Conservation (phyloP, 2,329 filamentous ascomycete genomes). For the Cladosporium sp. region DNA sequence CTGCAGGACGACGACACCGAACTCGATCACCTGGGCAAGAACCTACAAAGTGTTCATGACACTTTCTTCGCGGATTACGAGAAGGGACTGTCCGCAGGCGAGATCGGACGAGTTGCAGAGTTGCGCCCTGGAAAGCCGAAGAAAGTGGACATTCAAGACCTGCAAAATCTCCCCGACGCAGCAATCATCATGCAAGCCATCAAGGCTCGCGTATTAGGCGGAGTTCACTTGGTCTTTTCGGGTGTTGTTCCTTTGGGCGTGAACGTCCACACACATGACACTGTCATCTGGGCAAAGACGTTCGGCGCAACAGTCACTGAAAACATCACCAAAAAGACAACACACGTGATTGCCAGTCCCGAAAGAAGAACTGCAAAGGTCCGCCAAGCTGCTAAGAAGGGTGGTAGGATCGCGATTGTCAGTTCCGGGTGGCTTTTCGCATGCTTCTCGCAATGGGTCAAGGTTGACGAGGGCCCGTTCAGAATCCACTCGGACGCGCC, state of each 20-base stretch:
- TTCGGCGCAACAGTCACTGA: constrained; percentile 71
- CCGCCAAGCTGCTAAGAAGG: constrained; percentile 72
- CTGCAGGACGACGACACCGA: constrained; percentile 86
- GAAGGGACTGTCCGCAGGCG: constrained; percentile 38
- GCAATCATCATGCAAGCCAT: constrained; percentile 77
- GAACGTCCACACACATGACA: constrained; percentile 68
- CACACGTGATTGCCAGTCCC: constrained; percentile 68
- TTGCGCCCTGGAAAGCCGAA: constrained; percentile 44
- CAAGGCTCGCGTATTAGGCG: constrained; percentile 70
- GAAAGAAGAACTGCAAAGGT: constrained; percentile 82
- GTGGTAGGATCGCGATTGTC: constrained; percentile 77
- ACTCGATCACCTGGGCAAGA: constrained; percentile 68
- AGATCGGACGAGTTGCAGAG: constrained; percentile 45
- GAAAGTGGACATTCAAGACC: constrained; percentile 42
- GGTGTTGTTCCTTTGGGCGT: constrained; percentile 81
- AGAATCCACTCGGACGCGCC: constrained; percentile 70
- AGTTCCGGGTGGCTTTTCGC: constrained; percentile 85
- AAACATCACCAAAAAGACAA: constrained; percentile 52
- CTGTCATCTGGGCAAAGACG: constrained; percentile 77
- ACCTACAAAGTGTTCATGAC: constrained; percentile 69
- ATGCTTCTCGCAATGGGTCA: constrained; percentile 78
- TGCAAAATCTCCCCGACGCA: constrained; percentile 72
- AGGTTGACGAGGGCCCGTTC: constrained; percentile 72
- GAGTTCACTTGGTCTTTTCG: constrained; percentile 77
- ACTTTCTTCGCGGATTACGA: constrained; percentile 84